phyloP scores from a whole-genome alignment of 768 basidiomycete species.

The Tricholoma hemisulphureum region DNA sequence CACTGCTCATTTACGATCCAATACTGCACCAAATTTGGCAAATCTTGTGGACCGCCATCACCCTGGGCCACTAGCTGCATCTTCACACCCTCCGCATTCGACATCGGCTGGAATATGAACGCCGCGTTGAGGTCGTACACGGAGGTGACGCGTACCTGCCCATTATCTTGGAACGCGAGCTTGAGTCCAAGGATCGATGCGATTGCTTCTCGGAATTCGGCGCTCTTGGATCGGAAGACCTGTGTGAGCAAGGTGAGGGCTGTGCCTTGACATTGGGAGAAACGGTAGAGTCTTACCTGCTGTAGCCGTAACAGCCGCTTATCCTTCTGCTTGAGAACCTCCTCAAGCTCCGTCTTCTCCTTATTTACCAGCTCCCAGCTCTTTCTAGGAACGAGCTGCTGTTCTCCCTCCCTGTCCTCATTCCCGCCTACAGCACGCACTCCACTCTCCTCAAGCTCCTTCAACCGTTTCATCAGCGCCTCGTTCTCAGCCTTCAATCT shows the following conservation, averaged over 20 bases:
- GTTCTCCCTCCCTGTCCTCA: constrained; percentile 14
- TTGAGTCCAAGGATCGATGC: constrained; percentile 89
- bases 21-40: constrained; percentile 74
- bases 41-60: constrained; percentile 70
- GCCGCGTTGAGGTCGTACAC: constrained; percentile 84
- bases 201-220: constrained; percentile 90
- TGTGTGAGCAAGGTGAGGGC: constrained; percentile 25
- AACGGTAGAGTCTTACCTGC: constrained; percentile 52
- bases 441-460: constrained; percentile 53
- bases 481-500: constrained; percentile 80
- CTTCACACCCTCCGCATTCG: constrained; percentile 37
- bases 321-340: constrained; percentile 70
- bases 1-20: constrained; percentile 87
- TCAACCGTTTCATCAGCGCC: constrained; percentile 68
- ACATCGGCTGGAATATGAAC: constrained; percentile 79
- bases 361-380: constrained; percentile 72
- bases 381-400: constrained; percentile 66
- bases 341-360: constrained; percentile 69
- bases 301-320: constrained; percentile 77
- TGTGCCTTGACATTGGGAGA: background rate
- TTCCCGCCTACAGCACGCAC: constrained; percentile 11
- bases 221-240: constrained; percentile 82
- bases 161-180: constrained; percentile 87
- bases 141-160: constrained; percentile 87
- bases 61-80: constrained; percentile 78